Evolutionary conservation across 345 rosid species (phyloP).

Genomic region (Dipteronia sinensis): DNA sequence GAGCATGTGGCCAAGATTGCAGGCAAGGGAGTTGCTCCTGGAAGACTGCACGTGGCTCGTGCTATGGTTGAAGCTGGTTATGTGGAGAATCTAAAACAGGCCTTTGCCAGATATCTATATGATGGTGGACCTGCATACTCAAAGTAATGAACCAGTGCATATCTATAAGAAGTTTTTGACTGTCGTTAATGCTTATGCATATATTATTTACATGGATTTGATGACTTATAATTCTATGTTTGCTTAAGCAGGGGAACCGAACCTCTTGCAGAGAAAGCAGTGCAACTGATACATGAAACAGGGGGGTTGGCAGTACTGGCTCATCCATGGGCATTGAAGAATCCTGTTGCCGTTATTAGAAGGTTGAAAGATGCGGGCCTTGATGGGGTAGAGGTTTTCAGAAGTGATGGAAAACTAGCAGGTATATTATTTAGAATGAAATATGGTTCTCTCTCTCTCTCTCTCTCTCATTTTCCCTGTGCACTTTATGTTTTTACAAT

Average conservation of each 20-base stretch:
- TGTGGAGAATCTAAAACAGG: constrained; percentile 84
- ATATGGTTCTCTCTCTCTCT: background rate
- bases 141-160: constrained; percentile 44
- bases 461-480: background rate
- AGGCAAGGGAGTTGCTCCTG: constrained; percentile 93
- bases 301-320: constrained; percentile 97
- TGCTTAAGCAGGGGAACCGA: constrained; percentile 71
- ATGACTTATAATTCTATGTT: constrained; percentile 4
- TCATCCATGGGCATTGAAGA: constrained; percentile 96
- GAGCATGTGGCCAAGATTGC: constrained; percentile 84
- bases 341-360: constrained; percentile 63
- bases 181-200: constrained; percentile 3
- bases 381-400: constrained; percentile 85
- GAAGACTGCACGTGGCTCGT: constrained; percentile 91
- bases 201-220: background rate
- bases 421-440: constrained; percentile 44
- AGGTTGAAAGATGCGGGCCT: constrained; percentile 82
- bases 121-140: constrained; percentile 98
- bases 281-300: constrained; percentile 63
- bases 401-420: constrained; percentile 79
- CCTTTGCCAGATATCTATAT: constrained; percentile 75
- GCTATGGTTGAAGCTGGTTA: constrained; percentile 94
- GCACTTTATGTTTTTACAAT: background rate
- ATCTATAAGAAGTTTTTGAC: constrained; percentile 1
- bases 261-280: constrained; percentile 79